Base-by-base conservation (phyloP, 2,329 filamentous ascomycete species). In the Exophiala lecanii-corni region DNA sequence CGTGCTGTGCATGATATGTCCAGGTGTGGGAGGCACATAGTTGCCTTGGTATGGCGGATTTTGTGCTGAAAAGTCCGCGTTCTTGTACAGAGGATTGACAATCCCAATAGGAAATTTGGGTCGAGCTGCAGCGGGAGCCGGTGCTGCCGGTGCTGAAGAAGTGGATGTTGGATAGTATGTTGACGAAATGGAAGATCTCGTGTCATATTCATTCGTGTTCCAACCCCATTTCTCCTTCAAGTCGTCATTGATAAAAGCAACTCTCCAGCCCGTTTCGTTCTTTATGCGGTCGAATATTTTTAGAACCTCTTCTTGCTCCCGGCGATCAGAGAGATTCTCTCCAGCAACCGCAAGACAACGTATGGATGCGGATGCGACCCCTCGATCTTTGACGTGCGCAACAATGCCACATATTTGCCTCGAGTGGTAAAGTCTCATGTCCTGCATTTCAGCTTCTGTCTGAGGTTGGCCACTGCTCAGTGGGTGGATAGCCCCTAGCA, bases 331-430 rank as follows among this genome's bases (percentile, higher is more conserved):
- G 3, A 97, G 71, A 38, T 82, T 82, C 55, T 85, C 79, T 5
- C 84, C 84, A 2, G 86, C 86, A 42, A 92, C 83, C 28, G 82
- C 81, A 5, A 96, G 72, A 23, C 84, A 88, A 7, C 85, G 83
- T 28, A 92, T 78, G 2, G 86, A 86, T 7, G 94, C 81, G 37
- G 79, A 84, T 7, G 84, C 81, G 21, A 95, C 80, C 19, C 86
- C 86, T 18, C 76, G 75, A 59, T 94, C 88, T 57, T 89, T 86
- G 39, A 84, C 81, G 59, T 94, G 88, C 2, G 87, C 86, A 17
- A 86, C 81, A 49, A 97, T 94, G 10, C 91, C 91, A 59, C 89
- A 96, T 17, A 94, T 83, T 60, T 89, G 83, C 54, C 85, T 82
- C 0, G 88, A 84, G 59, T 96, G 87, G 49, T 79, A 78, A 36